Evolutionary conservation across 192 early-diverging fungal species (phyloP).

Genomic region (Coemansia umbellata): DNA sequence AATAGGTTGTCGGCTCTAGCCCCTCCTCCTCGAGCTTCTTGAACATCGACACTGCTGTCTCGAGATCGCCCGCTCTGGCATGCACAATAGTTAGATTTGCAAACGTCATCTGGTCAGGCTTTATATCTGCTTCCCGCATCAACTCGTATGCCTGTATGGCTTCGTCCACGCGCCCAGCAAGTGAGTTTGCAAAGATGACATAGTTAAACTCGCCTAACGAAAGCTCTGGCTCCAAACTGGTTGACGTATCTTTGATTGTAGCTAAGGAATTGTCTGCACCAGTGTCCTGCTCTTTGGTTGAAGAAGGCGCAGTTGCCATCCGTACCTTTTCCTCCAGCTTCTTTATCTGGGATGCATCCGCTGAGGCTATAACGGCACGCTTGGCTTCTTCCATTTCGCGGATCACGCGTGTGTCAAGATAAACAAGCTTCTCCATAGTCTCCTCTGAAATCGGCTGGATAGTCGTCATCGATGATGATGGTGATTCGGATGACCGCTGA

Average conservation of each 20-base stretch:
- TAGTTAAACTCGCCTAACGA: constrained; percentile 49
- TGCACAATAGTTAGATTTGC: constrained; percentile 80
- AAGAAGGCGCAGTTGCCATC: neutral
- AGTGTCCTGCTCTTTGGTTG: neutral
- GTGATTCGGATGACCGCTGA: neutral
- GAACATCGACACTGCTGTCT: constrained; percentile 61
- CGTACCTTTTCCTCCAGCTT: constrained; percentile 28
- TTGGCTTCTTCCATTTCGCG: constrained; percentile 46
- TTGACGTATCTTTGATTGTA: neutral
- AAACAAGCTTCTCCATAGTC: constrained; percentile 40
- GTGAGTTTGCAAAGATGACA: constrained; percentile 62
- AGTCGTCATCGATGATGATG: no score
- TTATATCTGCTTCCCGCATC: constrained; percentile 58
- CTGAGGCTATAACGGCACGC: constrained; percentile 30
- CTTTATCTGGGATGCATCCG: constrained; percentile 7
- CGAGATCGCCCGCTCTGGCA: constrained; percentile 59
- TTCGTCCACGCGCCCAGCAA: constrained; percentile 55
- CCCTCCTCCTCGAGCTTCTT: constrained; percentile 55
- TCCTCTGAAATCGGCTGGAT: constrained; percentile 21
- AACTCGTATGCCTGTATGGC: constrained; percentile 62
- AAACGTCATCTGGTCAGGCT: constrained; percentile 66
- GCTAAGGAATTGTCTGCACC: neutral
- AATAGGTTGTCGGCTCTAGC: constrained; percentile 59
- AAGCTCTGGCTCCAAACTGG: constrained; percentile 10
- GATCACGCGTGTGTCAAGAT: constrained; percentile 34